Conservation (phyloP, 2,329 filamentous ascomycete genomes). For the Botrytis paeoniae region DNA sequence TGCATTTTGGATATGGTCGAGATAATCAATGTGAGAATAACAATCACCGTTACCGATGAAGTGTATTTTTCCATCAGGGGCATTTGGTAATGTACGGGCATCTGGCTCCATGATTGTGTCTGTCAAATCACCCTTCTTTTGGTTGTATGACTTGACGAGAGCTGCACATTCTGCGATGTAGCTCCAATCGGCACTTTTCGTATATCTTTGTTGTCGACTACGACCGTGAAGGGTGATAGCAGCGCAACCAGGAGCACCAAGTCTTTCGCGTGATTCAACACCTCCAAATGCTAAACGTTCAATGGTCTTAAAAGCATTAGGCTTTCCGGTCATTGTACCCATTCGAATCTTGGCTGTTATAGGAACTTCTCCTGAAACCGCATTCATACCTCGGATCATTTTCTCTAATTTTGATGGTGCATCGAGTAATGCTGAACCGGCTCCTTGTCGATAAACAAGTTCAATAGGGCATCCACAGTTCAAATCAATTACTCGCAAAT, state of each 20-base stretch:
- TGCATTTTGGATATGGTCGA: slow-evolving; percentile 69
- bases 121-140: slow-evolving; percentile 59
- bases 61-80: slow-evolving; percentile 68
- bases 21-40: slow-evolving; percentile 89
- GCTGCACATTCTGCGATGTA: slow-evolving; percentile 91
- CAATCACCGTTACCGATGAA: slow-evolving; percentile 97
- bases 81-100: slow-evolving; percentile 65
- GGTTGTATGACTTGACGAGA: slow-evolving; percentile 76
- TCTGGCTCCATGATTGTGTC: slow-evolving; percentile 82
- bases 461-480: slow-evolving; percentile 99
- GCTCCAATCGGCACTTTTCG: slow-evolving; percentile 84
- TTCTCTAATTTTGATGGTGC: slow-evolving; percentile 83
- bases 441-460: slow-evolving; percentile 82
- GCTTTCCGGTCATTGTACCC: slow-evolving; percentile 76
- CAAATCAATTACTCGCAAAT: slow-evolving; percentile 85
- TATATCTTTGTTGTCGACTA: slow-evolving; percentile 92
- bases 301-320: slow-evolving; percentile 76
- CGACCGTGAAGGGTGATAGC: slow-evolving; percentile 95
- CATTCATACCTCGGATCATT: slow-evolving; percentile 94
- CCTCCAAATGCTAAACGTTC: slow-evolving; percentile 80
- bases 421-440: slow-evolving; percentile 90
- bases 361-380: slow-evolving; percentile 83
- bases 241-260: slow-evolving; percentile 79
- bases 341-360: slow-evolving; percentile 94
- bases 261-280: slow-evolving; percentile 63